These are phyloP conservation scores for Lophium mytilinum DNA, from an alignment of 495 filamentous ascomycete genomes.

Conservation along the genomic window DNA sequence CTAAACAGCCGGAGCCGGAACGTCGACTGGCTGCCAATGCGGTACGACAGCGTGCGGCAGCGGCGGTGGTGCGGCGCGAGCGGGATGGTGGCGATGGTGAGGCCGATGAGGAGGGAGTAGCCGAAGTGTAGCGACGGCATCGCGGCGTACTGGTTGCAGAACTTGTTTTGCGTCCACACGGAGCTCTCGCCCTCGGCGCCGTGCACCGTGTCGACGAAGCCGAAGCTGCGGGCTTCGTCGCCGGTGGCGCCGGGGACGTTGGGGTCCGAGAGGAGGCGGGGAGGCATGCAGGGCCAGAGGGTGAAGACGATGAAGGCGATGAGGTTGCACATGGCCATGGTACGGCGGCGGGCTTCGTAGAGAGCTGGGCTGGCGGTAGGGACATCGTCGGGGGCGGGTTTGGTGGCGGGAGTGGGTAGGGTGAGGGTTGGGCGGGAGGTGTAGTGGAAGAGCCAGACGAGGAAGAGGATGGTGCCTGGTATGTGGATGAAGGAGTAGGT, in stretches of 20 bases:
- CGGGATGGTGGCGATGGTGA: constrained; percentile 54
- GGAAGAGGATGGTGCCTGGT: constrained; percentile 64
- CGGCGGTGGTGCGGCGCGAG: constrained; percentile 29
- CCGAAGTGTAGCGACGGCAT: constrained; percentile 80
- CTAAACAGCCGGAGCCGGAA: constrained; percentile 29
- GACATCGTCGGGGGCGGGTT: constrained; percentile 25
- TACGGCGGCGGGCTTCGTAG: constrained; percentile 56
- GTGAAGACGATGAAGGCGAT: constrained; percentile 72
- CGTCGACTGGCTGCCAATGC: background rate
- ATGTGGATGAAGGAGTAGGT: constrained; percentile 78
- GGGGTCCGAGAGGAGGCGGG: constrained; percentile 55
- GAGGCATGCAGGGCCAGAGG: constrained; percentile 75
- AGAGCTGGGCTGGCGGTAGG: constrained; percentile 43
- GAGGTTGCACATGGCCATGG: constrained; percentile 66
- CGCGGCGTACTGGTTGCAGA: constrained; percentile 63
- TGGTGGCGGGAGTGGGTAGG: constrained; percentile 34
- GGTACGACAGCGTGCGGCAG: background rate
- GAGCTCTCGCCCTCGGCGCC: constrained; percentile 51
- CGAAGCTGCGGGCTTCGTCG: constrained; percentile 47
- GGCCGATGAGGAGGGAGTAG: constrained; percentile 66
- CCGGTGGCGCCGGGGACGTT: constrained; percentile 37
- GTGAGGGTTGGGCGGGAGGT: constrained; percentile 43
- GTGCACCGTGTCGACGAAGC: constrained; percentile 72
- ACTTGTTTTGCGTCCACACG: constrained; percentile 67
- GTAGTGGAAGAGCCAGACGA: constrained; percentile 60